Evolutionary conservation across 345 rosid species (phyloP), one percentile per base, ranked within the genome.

Genomic region (Odontarrhena argentea): DNA sequence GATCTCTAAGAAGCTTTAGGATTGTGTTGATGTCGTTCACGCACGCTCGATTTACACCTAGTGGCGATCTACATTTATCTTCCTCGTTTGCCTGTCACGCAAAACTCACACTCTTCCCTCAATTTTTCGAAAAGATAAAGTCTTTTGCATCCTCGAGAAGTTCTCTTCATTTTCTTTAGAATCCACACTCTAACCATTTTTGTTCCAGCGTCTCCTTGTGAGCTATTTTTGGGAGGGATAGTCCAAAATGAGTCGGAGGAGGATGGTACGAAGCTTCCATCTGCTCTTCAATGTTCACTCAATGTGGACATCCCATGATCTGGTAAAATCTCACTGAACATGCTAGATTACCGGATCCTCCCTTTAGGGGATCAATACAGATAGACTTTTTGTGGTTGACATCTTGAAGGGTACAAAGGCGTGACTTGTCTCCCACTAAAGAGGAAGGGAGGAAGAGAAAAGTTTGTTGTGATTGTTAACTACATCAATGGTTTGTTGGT

Each of bases 341-440:
- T 67, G 11, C 30, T 37, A 1, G 37, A 45, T 47, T 37, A 38
- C 2, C 28, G 45, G 45, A 24, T 45, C 9, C 5, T 67, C 55
- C 35, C 63, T 45, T 5, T 67, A 2, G 55, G 63, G 1, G n/a
- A 67, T 46, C 63, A 67, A 11, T 67, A 35, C 55, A 67, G 47
- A 55, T 36, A 44, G 53, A 3, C 45, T 2, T 26, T 46, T 32
- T 3, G 3, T 4, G 4, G 5, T 3, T 28, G 32, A 4, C 5
- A 28, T 28, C 5, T 3, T 28, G 3, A 32, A 3, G 36, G 36
- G 7, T 32, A 9, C 40, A 26, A 3, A 47, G 32, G 64, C 2
- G 12, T 18, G 7, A 65, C 50, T 13, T 12, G 9, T 48, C 50
- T 57, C 48, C 50, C 25, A 0, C 22, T 58, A 5, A 7, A 55